A percentile compares a stretch with the other conserved stretches of the same genome.
Conservation (phyloP, 768 basidiomycete genomes). For the Psilocybe azurescens region DNA sequence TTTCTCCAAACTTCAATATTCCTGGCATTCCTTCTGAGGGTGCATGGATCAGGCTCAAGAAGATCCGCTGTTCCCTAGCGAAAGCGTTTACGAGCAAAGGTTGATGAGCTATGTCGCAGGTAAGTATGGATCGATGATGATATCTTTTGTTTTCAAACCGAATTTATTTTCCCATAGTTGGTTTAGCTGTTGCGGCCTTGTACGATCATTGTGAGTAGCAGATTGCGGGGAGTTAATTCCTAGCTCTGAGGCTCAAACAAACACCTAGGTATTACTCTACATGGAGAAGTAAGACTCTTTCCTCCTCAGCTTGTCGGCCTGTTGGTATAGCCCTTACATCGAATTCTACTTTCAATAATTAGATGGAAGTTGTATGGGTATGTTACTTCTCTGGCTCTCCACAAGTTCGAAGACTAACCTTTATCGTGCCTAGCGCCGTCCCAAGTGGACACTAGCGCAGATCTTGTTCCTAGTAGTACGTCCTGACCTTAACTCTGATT, state of each 20-base stretch:
- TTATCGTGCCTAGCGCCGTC: background rate
- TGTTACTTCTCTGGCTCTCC: background rate
- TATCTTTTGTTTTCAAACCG: too few species aligned
- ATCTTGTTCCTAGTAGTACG: background rate
- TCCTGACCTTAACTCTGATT: background rate
- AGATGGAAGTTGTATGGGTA: slow-evolving; percentile 10
- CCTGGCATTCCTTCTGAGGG: too few species aligned
- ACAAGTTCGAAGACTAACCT: too few species aligned
- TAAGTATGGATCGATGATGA: background rate
- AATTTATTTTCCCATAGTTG: background rate
- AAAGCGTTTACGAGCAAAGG: background rate
- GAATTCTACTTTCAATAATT: background rate
- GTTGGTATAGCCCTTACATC: background rate
- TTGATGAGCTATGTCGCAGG: background rate
- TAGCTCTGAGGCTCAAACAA: background rate
- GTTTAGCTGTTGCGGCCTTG: background rate
- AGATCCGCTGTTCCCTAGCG: background rate
- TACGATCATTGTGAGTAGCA: slow-evolving; percentile 3
- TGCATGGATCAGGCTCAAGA: background rate
- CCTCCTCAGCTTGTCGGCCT: too few species aligned
- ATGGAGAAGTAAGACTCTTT: background rate
- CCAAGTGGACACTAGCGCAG: slow-evolving; percentile 3
- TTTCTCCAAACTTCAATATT: too few species aligned
- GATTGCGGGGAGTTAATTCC: background rate
- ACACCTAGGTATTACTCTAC: background rate